Base-by-base conservation (phyloP, 2,329 filamentous ascomycete genomes). In the Diaporthe sp. region DNA sequence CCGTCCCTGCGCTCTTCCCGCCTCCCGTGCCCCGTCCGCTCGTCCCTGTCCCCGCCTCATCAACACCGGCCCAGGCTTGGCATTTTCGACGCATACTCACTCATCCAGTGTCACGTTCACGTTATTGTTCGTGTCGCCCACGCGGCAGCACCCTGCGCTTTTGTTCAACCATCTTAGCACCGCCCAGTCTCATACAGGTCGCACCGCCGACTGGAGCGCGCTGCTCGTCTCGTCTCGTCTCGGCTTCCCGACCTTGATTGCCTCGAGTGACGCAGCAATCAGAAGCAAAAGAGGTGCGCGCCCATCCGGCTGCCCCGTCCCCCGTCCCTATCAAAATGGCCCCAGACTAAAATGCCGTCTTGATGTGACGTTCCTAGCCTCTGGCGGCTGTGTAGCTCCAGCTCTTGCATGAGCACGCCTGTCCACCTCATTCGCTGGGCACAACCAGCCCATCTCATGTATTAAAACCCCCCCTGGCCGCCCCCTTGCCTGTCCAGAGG, bases 281-380 rank as follows among this genome's bases (percentile, higher is more conserved):
- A 57, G 51, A 55, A 65, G 39, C 58, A 61, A 73, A 44, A 44
- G 37, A 57, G 25, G 46, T 25, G 58, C 42, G 49, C 44, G 57
- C 70, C 57, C 25, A 53, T 17, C 57, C 44, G 57, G 28, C 42
- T 72, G 44, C 44, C 31, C 49, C 46, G 34, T 69, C 34, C 61
- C 42, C 61, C 17, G 61, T 65, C 69, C 42, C 37, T 28, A 51
- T 72, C 57, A 37, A 59, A 55, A 49, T 69, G 72, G 34, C 17
- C 42, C 22, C 42, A 53, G 73, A 53, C 65, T 59, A 51, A 61
- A 39, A 46, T 69, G 65, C 55, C 46, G 73, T 74, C 73, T 71
- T 62, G 53, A 74, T 74, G 62, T 69, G 51, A 74, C 62, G 61
- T 44, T 62, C 42, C 55, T 68, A 68, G 72, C 39, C 46, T 65